A percentile compares a stretch with the other conserved stretches of the same genome.
Conservation (phyloP, 331 rosid genomes). For the Erythrophleum ivorense region DNA sequence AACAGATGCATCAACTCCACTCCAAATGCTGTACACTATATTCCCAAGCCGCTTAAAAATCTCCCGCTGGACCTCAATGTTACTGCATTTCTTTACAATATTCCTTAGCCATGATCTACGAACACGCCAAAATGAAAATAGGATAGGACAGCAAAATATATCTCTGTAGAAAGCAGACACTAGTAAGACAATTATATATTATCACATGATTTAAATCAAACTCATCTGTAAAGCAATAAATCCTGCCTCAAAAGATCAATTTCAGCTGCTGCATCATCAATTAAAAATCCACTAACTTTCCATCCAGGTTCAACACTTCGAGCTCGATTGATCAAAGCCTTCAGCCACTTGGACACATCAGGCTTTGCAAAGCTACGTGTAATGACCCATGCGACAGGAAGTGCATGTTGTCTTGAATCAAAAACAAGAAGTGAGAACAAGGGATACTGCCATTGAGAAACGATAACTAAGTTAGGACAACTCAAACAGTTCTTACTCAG, state of each 20-base stretch:
- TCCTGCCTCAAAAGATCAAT: conserved; percentile 1
- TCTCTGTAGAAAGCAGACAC: neutral
- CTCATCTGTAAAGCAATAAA: neutral
- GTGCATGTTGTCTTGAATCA: conserved; percentile 6
- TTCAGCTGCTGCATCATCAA: conserved; percentile 13
- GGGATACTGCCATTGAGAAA: conserved; percentile 10
- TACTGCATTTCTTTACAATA: conserved; percentile 11
- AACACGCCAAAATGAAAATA: conserved; percentile 1
- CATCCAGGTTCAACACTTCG: neutral
- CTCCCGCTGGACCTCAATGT: conserved; percentile 1
- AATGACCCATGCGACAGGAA: conserved; percentile 4
- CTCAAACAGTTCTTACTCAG: neutral
- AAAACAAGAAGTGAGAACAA: conserved; percentile 5
- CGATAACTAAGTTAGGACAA: neutral
- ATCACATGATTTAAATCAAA: neutral
- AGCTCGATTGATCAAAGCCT: neutral
- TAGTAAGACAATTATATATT: neutral
- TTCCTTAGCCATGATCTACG: conserved; percentile 3
- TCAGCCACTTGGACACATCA: conserved; percentile 8
- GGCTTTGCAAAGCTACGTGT: conserved; percentile 11
- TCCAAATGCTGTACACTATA: neutral
- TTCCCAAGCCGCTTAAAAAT: neutral
- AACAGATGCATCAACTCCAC: neutral
- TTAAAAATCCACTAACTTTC: conserved; percentile 11
- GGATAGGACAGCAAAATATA: neutral